Conservation (phyloP, 225 moss, liverwort and hornwort genomes). For the Thuidium tamariscinum region DNA sequence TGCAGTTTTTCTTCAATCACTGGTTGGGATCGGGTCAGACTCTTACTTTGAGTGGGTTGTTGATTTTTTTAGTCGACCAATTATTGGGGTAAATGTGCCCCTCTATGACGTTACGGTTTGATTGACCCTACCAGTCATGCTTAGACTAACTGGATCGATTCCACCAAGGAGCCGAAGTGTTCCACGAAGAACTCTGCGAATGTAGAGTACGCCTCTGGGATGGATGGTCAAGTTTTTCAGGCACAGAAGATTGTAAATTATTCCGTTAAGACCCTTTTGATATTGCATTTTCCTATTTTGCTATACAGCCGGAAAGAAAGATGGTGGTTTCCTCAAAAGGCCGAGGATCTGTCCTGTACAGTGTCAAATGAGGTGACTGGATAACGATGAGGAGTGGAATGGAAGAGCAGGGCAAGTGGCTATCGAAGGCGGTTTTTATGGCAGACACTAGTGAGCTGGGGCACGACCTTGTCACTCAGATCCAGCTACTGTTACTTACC, state of each 20-base stretch:
- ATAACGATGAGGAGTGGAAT: neutral
- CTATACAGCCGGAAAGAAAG: neutral
- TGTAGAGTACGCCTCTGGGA: neutral
- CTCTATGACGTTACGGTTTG: conserved; percentile 7
- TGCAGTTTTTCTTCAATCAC: neutral
- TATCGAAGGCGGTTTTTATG: neutral
- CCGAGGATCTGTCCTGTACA: neutral
- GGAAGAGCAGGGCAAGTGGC: neutral
- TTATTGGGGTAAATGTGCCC: conserved; percentile 15
- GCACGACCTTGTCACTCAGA: neutral
- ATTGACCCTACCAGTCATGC: conserved; percentile 7
- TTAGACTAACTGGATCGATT: conserved; percentile 8
- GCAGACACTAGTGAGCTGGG: neutral
- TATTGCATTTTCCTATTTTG: conserved; percentile 5
- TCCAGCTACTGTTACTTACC: neutral
- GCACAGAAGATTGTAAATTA: conserved; percentile 28
- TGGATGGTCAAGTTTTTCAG: neutral
- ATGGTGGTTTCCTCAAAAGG: neutral
- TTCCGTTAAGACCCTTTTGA: conserved; percentile 5
- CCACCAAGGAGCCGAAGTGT: neutral
- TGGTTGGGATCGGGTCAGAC: neutral
- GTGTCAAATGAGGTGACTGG: neutral
- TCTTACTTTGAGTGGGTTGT: conserved; percentile 22
- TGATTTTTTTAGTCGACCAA: conserved; percentile 11
- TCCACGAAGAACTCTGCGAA: neutral